phyloP scores from a whole-genome alignment of 768 basidiomycete species.

The Naganishia vishniacii region DNA sequence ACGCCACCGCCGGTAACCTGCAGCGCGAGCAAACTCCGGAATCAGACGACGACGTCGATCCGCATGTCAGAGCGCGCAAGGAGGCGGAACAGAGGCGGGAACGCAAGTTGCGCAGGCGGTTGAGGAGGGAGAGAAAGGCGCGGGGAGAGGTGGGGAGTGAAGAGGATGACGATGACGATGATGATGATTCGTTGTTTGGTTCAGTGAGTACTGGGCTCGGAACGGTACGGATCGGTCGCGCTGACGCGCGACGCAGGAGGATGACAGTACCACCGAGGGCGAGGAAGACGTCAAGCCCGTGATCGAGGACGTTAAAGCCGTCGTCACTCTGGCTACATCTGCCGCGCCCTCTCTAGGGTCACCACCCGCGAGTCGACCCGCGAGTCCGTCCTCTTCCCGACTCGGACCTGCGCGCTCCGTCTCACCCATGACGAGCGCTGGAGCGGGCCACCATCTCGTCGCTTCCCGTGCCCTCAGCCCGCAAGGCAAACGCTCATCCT shows the following conservation, averaged over 20 bases:
- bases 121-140: conserved; percentile 16
- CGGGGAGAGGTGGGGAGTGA: conserved; percentile 7
- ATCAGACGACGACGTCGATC: conserved; percentile 21
- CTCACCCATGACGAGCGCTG: conserved; percentile 19
- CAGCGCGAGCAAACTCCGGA: conserved; percentile 21
- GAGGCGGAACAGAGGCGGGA: conserved; percentile 15
- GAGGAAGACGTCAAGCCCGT: conserved; percentile 25
- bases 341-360: background rate
- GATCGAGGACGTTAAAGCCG: conserved; percentile 1
- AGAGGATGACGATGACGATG: conserved; percentile 17
- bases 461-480: conserved; percentile 25
- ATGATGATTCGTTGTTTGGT: conserved; percentile 11
- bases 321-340: background rate
- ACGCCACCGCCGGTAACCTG: conserved; percentile 22
- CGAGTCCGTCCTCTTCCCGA: conserved; percentile 1
- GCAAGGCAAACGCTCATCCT: conserved; percentile 12
- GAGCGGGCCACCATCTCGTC: conserved; percentile 21
- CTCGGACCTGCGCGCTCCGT: conserved; percentile 5
- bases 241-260: background rate
- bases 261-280: background rate
- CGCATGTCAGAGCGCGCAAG: background rate
- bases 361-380: conserved; percentile 4
- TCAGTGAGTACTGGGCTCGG: background rate
- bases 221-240: background rate
- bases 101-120: conserved; percentile 4